Evolutionary conservation across 2,329 filamentous ascomycete species (phyloP).

Genomic region (Corinectria fuckeliana): DNA sequence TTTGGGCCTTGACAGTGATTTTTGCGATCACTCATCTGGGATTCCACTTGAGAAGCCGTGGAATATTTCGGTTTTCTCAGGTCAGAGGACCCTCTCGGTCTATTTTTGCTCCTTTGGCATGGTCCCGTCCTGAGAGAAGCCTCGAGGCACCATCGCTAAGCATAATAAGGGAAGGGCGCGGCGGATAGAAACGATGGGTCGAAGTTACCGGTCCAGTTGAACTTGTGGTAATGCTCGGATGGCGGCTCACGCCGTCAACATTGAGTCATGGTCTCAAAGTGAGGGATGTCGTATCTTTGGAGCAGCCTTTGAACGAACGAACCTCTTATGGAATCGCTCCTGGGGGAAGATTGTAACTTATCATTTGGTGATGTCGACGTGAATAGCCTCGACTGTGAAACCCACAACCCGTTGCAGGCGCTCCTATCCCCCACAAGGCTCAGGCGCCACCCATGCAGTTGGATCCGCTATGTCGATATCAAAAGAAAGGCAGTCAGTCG

Average conservation of each 20-base stretch:
- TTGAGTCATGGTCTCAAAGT: not conserved
- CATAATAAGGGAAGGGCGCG: not conserved
- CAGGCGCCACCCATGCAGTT: conserved; percentile 12
- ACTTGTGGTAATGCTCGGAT: not conserved
- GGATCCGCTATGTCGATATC: conserved; percentile 20
- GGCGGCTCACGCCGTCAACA: not conserved
- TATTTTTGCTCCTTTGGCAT: not conserved
- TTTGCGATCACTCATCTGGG: not conserved
- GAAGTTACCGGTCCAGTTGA: not conserved
- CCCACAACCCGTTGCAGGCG: conserved; percentile 16
- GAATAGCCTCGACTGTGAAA: conserved; percentile 10
- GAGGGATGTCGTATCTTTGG: not conserved
- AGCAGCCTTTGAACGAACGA: not conserved
- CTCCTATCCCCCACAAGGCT: conserved; percentile 24
- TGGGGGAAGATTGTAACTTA: too few relatives aligned
- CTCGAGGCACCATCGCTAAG: not conserved
- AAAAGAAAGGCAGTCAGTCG: conserved; percentile 16
- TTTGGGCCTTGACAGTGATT: not conserved
- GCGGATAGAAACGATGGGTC: not conserved
- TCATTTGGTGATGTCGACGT: conserved; percentile 7
- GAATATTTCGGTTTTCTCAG: too few relatives aligned
- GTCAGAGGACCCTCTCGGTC: not conserved
- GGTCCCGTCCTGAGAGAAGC: not conserved
- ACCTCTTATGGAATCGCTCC: conserved; percentile 8
- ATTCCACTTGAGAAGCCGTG: not conserved